Evolutionary conservation across 352 stramenopile genomes (phyloP), one percentile per base, ranked within the genome.

Genomic region (Pythium sukuiense): DNA sequence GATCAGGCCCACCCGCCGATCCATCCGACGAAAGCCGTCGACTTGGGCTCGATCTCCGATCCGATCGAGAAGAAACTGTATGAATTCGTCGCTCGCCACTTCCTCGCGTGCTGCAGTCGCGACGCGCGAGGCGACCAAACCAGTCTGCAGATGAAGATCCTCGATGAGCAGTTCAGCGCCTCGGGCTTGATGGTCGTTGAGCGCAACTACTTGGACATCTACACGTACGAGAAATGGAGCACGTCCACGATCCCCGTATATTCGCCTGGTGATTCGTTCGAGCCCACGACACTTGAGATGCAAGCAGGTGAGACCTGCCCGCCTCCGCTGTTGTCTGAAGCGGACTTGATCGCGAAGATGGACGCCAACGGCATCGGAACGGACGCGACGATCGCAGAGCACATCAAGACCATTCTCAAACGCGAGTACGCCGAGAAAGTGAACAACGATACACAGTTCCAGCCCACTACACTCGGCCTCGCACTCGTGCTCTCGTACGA

Each of bases 391-490:
- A 98, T 98, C 67, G 96, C 97, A 0, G 89, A 99, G 74, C 97
- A 99, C 66, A 99, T 99, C 70, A 97, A 98, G 61, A 99, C 97
- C 5, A 99, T 99, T 76, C 87, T 98, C 48, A 96, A 99, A 65
- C 85, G 98, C 43, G 88, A 98, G 54, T 99, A 99, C 76, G 96
- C 92, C 5, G 80, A 90, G 63, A 99, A 99, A 61, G 85, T 96
- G 33, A 98, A 98, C 68, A 90, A 80, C 55, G 81, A 96, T 53
- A 95, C 94, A 61, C 80, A 97, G 61, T 99, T 99, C 70, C 79
- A 92, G 58, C 97, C 97, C 1, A 99, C 96, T 29, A 86, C 83
- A 11, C 76, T 97, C 14, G 90, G 90, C 0, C 61, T 97, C 18
- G 91, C 89, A 1, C 80, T 99, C 9, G 94, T 99, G 50, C 61